A percentile compares a stretch with the other conserved stretches of the same genome.
Conservation (phyloP, 225 moss, liverwort and hornwort genomes). For the Climacium dendroides region DNA sequence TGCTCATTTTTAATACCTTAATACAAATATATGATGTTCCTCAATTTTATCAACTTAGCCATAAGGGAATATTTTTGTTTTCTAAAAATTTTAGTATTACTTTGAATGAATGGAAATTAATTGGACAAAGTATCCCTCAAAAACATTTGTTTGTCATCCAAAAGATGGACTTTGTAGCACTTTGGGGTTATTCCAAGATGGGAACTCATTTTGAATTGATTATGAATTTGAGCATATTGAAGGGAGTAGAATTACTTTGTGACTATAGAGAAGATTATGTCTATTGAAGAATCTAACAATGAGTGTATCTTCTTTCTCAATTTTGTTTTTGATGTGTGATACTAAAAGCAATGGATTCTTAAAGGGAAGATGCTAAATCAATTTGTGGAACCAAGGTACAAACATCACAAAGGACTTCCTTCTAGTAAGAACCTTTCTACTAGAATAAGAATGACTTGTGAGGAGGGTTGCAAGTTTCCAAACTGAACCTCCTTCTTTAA, state of each 20-base stretch:
- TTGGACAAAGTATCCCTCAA: not conserved
- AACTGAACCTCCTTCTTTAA: too few relatives aligned
- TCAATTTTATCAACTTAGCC: not conserved
- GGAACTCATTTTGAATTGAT: not conserved
- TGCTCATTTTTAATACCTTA: not conserved
- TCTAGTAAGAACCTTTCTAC: not conserved
- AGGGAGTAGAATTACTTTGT: not conserved
- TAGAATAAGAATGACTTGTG: too few relatives aligned
- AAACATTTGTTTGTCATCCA: too few relatives aligned
- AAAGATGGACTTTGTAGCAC: too few relatives aligned
- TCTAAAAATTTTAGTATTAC: not conserved
- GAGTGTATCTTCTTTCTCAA: too few relatives aligned
- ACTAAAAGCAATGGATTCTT: not conserved
- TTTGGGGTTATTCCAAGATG: rapidly evolving
- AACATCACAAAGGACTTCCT: not conserved
- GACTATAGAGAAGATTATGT: not conserved
- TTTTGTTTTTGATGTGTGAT: not conserved
- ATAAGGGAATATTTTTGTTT: not conserved
- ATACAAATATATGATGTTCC: not conserved
- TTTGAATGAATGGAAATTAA: not conserved
- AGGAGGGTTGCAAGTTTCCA: too few relatives aligned
- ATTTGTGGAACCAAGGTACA: not conserved
- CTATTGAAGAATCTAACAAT: not conserved
- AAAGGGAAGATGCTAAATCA: not conserved
- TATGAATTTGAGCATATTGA: not conserved